Evolutionary conservation across 768 basidiomycete genomes (phyloP).

Genomic region (Tulasnella sp.): DNA sequence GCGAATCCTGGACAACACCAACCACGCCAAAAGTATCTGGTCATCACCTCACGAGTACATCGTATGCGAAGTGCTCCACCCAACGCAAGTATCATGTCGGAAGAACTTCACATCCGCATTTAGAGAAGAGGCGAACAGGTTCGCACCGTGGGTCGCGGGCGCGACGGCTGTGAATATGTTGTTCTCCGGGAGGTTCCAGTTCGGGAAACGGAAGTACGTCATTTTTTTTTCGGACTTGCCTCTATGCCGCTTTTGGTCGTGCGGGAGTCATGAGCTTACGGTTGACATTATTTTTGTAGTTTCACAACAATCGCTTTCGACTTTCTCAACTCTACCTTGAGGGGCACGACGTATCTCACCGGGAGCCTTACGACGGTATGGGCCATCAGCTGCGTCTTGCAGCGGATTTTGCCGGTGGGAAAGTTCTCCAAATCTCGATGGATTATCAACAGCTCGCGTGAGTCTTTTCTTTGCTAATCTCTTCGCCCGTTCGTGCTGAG

Average conservation of each 20-base stretch:
- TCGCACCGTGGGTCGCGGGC: slow-evolving; percentile 17
- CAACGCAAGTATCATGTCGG: slow-evolving; percentile 14
- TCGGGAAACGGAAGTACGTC: not conserved
- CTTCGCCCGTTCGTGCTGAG: not conserved
- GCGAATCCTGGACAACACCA: not conserved
- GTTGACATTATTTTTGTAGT: not conserved
- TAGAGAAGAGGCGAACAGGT: not conserved
- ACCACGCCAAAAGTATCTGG: not conserved
- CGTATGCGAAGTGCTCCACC: slow-evolving; percentile 14
- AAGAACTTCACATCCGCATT: slow-evolving; percentile 17
- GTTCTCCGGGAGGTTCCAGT: not conserved
- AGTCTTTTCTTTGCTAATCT: not conserved
- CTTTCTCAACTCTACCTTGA: slow-evolving; percentile 2
- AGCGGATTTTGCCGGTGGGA: slow-evolving; percentile 10
- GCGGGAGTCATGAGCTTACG: not conserved
- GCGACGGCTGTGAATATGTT: slow-evolving; percentile 17
- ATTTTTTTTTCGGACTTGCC: not conserved
- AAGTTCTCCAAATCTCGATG: not conserved
- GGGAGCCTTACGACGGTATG: slow-evolving; percentile 20
- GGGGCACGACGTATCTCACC: slow-evolving; percentile 15
- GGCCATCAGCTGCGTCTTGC: slow-evolving; percentile 18
- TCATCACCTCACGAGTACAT: slow-evolving; percentile 2
- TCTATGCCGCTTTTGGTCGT: not conserved
- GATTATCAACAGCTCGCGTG: slow-evolving; percentile 11
- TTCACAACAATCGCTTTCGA: not conserved